phyloP scores from a whole-genome alignment of 192 early-diverging fungal genomes.

The Gryganskiella cystojenkinii region DNA sequence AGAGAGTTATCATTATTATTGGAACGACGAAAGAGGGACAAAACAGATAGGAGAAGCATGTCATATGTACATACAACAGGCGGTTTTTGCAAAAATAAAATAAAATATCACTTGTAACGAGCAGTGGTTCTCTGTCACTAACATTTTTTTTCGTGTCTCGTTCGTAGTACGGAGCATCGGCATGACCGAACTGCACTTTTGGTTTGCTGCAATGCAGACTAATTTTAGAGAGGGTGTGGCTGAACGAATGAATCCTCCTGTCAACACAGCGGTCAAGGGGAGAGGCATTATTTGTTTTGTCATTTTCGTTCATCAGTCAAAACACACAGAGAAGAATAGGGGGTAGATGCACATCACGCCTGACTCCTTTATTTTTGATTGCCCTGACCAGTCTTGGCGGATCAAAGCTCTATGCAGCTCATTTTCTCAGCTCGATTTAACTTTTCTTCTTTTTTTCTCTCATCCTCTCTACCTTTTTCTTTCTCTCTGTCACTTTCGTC shows the following conservation, averaged over 20 bases:
- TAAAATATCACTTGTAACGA: no score
- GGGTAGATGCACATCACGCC: conserved; percentile 37
- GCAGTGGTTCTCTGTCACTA: no score
- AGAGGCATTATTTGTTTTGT: not conserved
- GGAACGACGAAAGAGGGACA: not conserved
- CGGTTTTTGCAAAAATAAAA: no score
- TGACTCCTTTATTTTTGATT: conserved; percentile 4
- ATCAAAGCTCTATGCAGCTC: not conserved
- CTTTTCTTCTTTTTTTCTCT: not conserved
- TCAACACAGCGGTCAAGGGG: no score
- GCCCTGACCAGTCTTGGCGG: not conserved
- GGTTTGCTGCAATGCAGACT: no score
- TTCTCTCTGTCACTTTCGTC: not conserved
- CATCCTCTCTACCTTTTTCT: not conserved
- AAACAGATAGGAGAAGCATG: not conserved
- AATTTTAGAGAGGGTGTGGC: no score
- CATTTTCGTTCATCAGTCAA: no score
- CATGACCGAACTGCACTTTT: no score
- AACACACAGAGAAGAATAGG: conserved; percentile 20
- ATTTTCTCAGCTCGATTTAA: not conserved
- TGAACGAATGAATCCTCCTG: no score
- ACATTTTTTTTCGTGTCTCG: no score
- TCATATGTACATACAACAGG: conserved; percentile 22
- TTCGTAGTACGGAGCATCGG: no score
- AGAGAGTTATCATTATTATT: not conserved